Conservation (phyloP, 2,329 filamentous ascomycete species). For the Xylariaceae sp. region DNA sequence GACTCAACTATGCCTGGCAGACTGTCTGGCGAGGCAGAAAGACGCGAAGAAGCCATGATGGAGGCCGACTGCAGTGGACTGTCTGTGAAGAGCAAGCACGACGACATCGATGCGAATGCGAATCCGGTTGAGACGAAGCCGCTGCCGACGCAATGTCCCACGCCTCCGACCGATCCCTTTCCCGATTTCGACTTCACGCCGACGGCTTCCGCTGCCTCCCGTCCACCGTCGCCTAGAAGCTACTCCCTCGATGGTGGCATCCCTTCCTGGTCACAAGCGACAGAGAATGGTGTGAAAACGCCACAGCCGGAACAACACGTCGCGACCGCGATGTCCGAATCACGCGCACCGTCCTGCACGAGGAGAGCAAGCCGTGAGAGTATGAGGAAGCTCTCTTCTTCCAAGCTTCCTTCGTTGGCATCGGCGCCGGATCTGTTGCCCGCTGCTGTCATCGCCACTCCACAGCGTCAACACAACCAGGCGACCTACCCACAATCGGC, state of each 20-base stretch:
- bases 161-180: conserved; percentile 17
- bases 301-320: conserved; percentile 8
- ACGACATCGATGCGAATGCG: conserved; percentile 1
- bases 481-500: conserved; percentile 36
- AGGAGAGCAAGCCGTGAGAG: conserved; percentile 34
- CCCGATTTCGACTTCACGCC: conserved; percentile 14
- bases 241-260: conserved; percentile 3
- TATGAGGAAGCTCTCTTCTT: conserved; percentile 52
- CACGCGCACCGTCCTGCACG: conserved; percentile 22
- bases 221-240: conserved; percentile 5
- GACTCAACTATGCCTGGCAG: conserved; percentile 15
- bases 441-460: conserved; percentile 39
- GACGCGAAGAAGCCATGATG: conserved; percentile 1
- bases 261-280: conserved; percentile 4
- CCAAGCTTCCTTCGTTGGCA: conserved; percentile 53
- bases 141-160: conserved; percentile 16
- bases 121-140: neutral
- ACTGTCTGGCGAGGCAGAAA: conserved; percentile 7
- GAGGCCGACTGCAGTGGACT: neutral
- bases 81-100: neutral
- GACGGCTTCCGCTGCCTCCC: neutral
- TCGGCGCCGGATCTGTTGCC: conserved; percentile 55
- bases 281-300: conserved; percentile 6
- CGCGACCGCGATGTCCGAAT: conserved; percentile 13
- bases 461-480: conserved; percentile 31